phyloP scores from a whole-genome alignment of 805 yeast species.

The Candida krabiensis region DNA sequence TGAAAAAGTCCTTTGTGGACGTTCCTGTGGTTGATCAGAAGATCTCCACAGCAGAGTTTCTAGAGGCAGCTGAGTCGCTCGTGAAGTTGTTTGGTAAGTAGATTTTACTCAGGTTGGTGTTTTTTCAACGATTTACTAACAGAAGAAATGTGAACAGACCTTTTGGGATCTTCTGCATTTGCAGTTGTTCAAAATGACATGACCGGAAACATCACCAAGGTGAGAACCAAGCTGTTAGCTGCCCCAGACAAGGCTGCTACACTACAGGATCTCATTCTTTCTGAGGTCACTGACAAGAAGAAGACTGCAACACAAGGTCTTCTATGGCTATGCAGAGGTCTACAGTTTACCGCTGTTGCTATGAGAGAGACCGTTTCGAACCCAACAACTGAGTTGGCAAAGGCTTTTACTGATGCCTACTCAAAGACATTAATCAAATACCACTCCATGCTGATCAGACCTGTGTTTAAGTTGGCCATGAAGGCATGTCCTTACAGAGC shows the following conservation, averaged over 20 bases:
- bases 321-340: slow-evolving; percentile 82
- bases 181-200: slow-evolving; percentile 83
- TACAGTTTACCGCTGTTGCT: slow-evolving; percentile 88
- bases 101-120: neutral
- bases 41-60: slow-evolving; percentile 70
- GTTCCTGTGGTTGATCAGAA: slow-evolving; percentile 65
- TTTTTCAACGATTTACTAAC: slow-evolving; percentile 1
- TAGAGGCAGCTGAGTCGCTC: slow-evolving; percentile 81
- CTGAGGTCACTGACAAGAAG: slow-evolving; percentile 65
- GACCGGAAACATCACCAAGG: slow-evolving; percentile 81
- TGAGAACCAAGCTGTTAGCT: slow-evolving; percentile 62
- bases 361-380: slow-evolving; percentile 74
- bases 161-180: slow-evolving; percentile 83
- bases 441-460: slow-evolving; percentile 80
- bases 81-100: slow-evolving; percentile 71
- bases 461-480: slow-evolving; percentile 91
- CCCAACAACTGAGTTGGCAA: slow-evolving; percentile 64
- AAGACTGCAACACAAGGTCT: slow-evolving; percentile 89
- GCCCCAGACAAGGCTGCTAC: slow-evolving; percentile 66
- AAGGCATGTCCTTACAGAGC: slow-evolving; percentile 91
- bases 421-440: slow-evolving; percentile 74
- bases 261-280: slow-evolving; percentile 72
- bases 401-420: slow-evolving; percentile 84
- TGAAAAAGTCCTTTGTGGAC: slow-evolving; percentile 72
- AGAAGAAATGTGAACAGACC: slow-evolving; percentile 36